These are phyloP conservation scores for Gracilaria vermiculophylla DNA, from an alignment of 23 red algal genomes.

Conservation along the genomic window DNA sequence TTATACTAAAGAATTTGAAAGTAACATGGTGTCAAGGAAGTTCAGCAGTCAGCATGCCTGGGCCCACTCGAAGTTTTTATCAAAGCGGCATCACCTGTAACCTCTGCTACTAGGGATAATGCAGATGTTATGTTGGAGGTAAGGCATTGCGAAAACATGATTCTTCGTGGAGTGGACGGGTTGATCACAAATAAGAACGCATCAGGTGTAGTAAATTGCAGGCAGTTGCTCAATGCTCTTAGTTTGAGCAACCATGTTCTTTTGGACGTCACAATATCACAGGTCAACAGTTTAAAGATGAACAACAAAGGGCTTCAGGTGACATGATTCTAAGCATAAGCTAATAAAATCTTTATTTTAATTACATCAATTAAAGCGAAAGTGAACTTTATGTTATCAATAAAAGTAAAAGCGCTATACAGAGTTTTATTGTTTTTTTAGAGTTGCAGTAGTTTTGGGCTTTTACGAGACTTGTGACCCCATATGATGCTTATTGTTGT, in stretches of 20 bases:
- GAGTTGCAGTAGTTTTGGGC: too few species aligned
- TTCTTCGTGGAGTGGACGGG: neutral
- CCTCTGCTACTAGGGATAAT: neutral
- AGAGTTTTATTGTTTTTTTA: too few species aligned
- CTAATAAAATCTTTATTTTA: too few species aligned
- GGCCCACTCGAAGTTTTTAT: neutral
- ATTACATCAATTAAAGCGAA: too few species aligned
- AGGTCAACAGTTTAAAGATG: too few species aligned
- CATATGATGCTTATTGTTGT: too few species aligned
- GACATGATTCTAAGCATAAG: too few species aligned
- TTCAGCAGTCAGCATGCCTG: neutral
- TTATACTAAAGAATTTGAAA: neutral
- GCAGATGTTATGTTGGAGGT: constrained; percentile 11
- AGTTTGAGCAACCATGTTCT: constrained; percentile 16
- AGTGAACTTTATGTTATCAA: too few species aligned
- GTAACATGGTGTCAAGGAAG: neutral
- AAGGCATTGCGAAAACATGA: neutral
- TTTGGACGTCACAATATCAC: too few species aligned
- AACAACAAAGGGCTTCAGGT: too few species aligned
- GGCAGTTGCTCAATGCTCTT: constrained; percentile 7
- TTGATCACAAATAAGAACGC: neutral
- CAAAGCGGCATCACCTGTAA: neutral
- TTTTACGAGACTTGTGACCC: too few species aligned
- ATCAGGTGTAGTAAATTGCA: neutral
- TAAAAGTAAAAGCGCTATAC: too few species aligned